Evolutionary conservation across 202 grass and related monocot species (phyloP).

Genomic region (Schoenoplectus triqueter): DNA sequence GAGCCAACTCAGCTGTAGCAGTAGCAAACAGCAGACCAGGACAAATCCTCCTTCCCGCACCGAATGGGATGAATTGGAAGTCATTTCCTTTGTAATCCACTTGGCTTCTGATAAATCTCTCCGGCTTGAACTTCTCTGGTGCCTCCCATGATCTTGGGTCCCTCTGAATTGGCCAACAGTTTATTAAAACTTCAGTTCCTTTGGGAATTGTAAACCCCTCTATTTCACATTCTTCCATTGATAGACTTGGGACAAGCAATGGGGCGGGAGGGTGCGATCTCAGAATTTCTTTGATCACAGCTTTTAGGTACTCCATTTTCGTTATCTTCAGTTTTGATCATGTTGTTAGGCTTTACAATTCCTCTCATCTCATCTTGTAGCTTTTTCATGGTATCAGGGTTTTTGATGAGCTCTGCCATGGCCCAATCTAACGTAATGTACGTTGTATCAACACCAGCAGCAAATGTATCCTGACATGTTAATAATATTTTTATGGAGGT

Average conservation of each 20-base stretch:
- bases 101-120: slow-evolving; percentile 22
- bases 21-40: slow-evolving; percentile 31
- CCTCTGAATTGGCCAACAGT: slow-evolving; percentile 24
- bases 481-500: background rate
- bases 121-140: slow-evolving; percentile 30
- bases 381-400: background rate
- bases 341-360: background rate
- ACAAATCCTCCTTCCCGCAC: slow-evolving; percentile 41
- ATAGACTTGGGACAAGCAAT: background rate
- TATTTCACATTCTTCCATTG: background rate
- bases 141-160: slow-evolving; percentile 32
- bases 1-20: background rate
- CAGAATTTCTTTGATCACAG: slow-evolving; percentile 63
- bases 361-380: slow-evolving; percentile 13
- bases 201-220: slow-evolving; percentile 23
- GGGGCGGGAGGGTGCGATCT: slow-evolving; percentile 41
- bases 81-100: slow-evolving; percentile 39
- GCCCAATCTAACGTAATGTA: slow-evolving; percentile 53
- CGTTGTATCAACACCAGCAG: slow-evolving; percentile 15
- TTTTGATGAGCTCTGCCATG: slow-evolving; percentile 62
- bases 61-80: slow-evolving; percentile 39
- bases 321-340: slow-evolving; percentile 3
- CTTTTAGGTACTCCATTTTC: slow-evolving; percentile 48
- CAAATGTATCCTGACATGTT: background rate
- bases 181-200: slow-evolving; percentile 37